These are phyloP conservation scores for Escallonia herrerae DNA, from an alignment of 129 eudicot species.

Conservation along the genomic window DNA sequence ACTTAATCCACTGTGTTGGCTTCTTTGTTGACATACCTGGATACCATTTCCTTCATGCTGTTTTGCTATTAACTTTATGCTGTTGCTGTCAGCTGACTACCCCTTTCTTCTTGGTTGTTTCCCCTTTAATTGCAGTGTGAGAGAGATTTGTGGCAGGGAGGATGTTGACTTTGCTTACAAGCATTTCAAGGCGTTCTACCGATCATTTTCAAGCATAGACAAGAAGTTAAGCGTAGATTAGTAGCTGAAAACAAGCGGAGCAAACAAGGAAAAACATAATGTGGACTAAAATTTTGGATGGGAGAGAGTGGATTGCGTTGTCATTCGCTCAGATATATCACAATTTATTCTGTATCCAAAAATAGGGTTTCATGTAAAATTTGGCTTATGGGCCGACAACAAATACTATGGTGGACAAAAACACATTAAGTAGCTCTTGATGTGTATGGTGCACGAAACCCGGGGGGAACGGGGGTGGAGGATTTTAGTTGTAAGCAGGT, in stretches of 20 bases:
- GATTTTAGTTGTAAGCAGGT: constrained; percentile 8
- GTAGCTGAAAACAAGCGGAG: constrained; percentile 9
- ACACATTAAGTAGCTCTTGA: too few species aligned
- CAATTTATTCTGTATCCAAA: constrained; percentile 5
- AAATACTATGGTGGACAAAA: not conserved
- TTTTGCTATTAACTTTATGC: not conserved
- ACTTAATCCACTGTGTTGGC: not conserved
- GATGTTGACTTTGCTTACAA: constrained; percentile 83
- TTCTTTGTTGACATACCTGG: not conserved
- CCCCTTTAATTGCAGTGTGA: constrained; percentile 44
- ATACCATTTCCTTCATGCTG: not conserved
- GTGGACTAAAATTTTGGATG: too few species aligned
- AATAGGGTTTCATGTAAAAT: constrained; percentile 7
- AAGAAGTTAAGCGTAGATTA: constrained; percentile 54
- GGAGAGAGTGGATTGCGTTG: too few species aligned
- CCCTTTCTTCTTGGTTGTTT: not conserved
- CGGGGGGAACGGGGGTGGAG: not conserved
- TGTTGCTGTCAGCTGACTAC: not conserved
- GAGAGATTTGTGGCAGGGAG: constrained; percentile 89
- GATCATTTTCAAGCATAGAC: constrained; percentile 80
- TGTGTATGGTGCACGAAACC: too few species aligned
- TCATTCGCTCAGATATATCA: too few species aligned
- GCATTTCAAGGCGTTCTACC: constrained; percentile 90
- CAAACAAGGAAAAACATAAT: not conserved
- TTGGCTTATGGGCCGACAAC: constrained; percentile 5